Evolutionary conservation across 2,329 filamentous ascomycete genomes (phyloP).

Genomic region (Corinectria fuckeliana): DNA sequence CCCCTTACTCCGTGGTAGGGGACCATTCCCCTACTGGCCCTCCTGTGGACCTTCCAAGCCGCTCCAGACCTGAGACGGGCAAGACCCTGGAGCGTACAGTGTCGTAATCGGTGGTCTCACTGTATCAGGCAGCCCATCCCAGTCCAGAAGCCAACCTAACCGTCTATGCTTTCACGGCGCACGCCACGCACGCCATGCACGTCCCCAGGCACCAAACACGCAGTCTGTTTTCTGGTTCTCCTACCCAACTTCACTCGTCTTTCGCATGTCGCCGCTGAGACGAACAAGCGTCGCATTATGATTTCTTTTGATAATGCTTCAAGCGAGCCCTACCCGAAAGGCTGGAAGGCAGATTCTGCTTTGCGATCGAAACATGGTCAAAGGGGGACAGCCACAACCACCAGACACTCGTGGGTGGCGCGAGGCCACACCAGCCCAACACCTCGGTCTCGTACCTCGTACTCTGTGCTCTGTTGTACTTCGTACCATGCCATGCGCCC

Average conservation of each 20-base stretch:
- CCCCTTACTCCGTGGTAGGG: slow-evolving; percentile 14
- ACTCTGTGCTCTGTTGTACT: not conserved
- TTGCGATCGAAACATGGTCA: not conserved
- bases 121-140: slow-evolving; percentile 13
- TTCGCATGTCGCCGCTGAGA: slow-evolving; percentile 6
- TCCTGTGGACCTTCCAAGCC: not conserved
- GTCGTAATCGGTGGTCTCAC: slow-evolving; percentile 2
- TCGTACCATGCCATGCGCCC: not conserved
- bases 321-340: not conserved
- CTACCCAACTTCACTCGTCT: not conserved
- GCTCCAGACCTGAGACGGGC: not conserved
- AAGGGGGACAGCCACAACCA: slow-evolving; percentile 4
- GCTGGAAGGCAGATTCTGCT: not conserved
- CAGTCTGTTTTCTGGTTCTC: too few relatives aligned
- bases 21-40: slow-evolving; percentile 14
- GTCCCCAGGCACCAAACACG: not conserved
- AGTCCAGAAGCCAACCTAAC: slow-evolving; percentile 1
- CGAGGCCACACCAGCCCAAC: not conserved
- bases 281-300: not conserved
- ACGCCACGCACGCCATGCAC: slow-evolving; percentile 4
- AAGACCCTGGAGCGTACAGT: slow-evolving; percentile 15
- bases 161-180: slow-evolving; percentile 1
- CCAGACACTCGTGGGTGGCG: slow-evolving; percentile 1
- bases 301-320: not conserved
- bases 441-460: slow-evolving; percentile 2